phyloP scores from a whole-genome alignment of 768 basidiomycete genomes.

The Suillus sp. region DNA sequence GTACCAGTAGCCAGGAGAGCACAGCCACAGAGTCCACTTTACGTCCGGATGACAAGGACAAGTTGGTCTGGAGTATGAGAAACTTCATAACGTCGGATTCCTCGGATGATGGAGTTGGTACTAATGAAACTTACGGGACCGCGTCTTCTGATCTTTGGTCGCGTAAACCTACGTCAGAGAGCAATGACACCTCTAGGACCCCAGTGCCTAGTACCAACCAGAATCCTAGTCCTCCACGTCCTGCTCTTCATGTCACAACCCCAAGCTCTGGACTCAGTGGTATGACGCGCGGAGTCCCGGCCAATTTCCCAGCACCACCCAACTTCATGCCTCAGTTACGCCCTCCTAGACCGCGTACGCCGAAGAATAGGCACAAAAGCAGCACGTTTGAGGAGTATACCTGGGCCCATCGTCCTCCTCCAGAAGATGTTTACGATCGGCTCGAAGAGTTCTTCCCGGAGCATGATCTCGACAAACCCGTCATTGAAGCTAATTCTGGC shows the following conservation, averaged over 20 bases:
- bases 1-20: conserved; percentile 32
- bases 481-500: conserved; percentile 84
- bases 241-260: conserved; percentile 34
- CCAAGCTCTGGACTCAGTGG: conserved; percentile 19
- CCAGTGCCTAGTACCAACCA: conserved; percentile 14
- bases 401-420: conserved; percentile 88
- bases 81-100: conserved; percentile 19
- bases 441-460: conserved; percentile 95
- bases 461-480: conserved; percentile 93
- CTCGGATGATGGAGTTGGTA: conserved; percentile 25
- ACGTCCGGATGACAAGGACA: conserved; percentile 35
- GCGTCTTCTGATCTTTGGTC: conserved; percentile 35
- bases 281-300: conserved; percentile 17
- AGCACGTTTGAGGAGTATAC: conserved; percentile 73
- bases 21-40: conserved; percentile 36
- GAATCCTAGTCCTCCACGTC: conserved; percentile 22
- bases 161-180: conserved; percentile 33
- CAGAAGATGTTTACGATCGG: conserved; percentile 91
- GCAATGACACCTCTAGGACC: conserved; percentile 17
- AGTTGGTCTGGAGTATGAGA: conserved; percentile 32
- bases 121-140: conserved; percentile 33
- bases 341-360: conserved; percentile 26
- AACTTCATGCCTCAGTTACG: conserved; percentile 21
- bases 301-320: conserved; percentile 26
- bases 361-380: conserved; percentile 33